These are phyloP conservation scores for Penicillium sclerotiorum DNA, from an alignment of 2,329 filamentous ascomycete species.

Conservation along the genomic window DNA sequence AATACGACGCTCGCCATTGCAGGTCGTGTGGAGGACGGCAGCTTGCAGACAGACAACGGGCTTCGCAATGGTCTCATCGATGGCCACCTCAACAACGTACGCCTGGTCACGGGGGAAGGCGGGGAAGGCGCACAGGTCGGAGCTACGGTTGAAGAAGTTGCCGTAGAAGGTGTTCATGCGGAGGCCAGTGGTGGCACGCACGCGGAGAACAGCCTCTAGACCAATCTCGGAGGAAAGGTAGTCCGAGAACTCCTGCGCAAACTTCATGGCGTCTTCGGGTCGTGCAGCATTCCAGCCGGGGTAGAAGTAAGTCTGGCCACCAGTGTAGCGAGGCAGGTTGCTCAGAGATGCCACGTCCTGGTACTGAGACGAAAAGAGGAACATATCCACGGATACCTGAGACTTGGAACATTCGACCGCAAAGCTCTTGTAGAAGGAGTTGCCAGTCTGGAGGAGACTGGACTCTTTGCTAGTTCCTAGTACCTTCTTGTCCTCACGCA, in stretches of 20 bases:
- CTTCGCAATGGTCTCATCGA: slow-evolving; percentile 91
- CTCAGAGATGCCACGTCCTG: slow-evolving; percentile 96
- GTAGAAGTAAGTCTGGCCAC: slow-evolving; percentile 59
- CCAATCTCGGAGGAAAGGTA: slow-evolving; percentile 97
- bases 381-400: slow-evolving; percentile 98
- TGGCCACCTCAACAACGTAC: slow-evolving; percentile 97
- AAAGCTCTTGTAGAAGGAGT: slow-evolving; percentile 98
- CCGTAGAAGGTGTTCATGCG: slow-evolving; percentile 98
- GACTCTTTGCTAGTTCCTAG: slow-evolving; percentile 93
- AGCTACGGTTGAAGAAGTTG: slow-evolving; percentile 99
- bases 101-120: slow-evolving; percentile 96
- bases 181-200: slow-evolving; percentile 89
- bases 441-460: slow-evolving; percentile 82
- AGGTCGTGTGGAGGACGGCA: slow-evolving; percentile 94
- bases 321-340: slow-evolving; percentile 80
- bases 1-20: slow-evolving; percentile 94
- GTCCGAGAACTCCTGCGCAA: slow-evolving; percentile 94
- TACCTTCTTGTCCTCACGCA: slow-evolving; percentile 95
- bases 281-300: slow-evolving; percentile 95
- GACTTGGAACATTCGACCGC: slow-evolving; percentile 99
- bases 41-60: slow-evolving; percentile 91
- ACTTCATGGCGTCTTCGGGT: slow-evolving; percentile 95
- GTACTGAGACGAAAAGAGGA: slow-evolving; percentile 92
- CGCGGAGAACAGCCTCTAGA: slow-evolving; percentile 90
- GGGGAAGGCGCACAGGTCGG: slow-evolving; percentile 95